Evolutionary conservation across 306 rosid genomes (phyloP).

Genomic region (Urtica urens): DNA sequence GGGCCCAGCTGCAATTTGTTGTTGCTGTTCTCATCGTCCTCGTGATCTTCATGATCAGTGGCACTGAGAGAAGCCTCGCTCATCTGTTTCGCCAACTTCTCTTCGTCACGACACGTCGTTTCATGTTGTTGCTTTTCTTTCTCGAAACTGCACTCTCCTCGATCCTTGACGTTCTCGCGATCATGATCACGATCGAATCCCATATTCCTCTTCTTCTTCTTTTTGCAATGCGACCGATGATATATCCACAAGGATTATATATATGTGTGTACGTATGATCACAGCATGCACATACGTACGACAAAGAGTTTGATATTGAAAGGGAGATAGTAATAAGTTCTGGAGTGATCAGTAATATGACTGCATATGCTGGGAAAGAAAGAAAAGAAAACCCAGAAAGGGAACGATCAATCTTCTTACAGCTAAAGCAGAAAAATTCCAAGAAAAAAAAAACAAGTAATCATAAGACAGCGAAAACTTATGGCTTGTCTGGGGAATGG

Average conservation of each 20-base stretch:
- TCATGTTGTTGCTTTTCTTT: conserved; percentile 8
- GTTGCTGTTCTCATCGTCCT: conserved; percentile 29
- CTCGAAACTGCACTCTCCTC: conserved; percentile 18
- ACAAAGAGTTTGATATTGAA: no score
- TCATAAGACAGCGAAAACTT: conserved; percentile 2
- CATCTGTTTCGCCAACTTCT: conserved; percentile 14
- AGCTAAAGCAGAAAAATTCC: conserved; percentile 17
- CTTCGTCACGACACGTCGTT: conserved; percentile 16
- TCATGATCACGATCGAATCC: conserved; percentile 23
- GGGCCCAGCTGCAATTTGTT: conserved; percentile 33
- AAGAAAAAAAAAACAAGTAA: conserved; percentile 4
- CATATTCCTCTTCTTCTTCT: conserved; percentile 30
- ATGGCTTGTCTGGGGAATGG: neutral
- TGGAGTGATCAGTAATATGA: no score
- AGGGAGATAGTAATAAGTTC: no score
- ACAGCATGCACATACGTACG: conserved; percentile 1
- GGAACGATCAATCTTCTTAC: conserved; percentile 3
- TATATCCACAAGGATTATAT: conserved; percentile 12
- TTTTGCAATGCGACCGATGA: conserved; percentile 10
- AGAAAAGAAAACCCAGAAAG: conserved; percentile 11
- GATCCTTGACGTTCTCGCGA: neutral
- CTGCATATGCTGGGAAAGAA: no score
- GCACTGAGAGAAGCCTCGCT: conserved; percentile 23
- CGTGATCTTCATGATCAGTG: conserved; percentile 30
- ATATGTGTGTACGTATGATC: conserved; percentile 9